Evolutionary conservation across 306 rosid species (phyloP).

Genomic region (Mimosa pudica): DNA sequence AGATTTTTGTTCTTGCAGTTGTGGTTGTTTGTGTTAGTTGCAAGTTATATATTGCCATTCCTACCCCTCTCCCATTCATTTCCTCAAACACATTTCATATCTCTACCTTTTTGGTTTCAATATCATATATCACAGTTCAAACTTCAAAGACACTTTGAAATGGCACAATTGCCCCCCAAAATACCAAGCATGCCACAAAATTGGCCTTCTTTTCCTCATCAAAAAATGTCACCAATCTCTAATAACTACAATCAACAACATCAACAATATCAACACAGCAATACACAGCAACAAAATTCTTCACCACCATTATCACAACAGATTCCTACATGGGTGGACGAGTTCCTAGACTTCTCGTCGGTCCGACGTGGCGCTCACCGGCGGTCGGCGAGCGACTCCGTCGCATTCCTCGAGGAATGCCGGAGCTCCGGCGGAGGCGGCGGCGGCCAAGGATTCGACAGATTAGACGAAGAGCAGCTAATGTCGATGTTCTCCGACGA

Average conservation of each 20-base stretch:
- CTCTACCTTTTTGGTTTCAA: no score
- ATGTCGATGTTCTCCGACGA: slow-evolving; percentile 88
- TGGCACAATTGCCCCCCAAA: slow-evolving; percentile 99
- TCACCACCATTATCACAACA: slow-evolving; percentile 25
- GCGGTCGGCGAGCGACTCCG: slow-evolving; percentile 80
- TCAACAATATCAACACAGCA: not conserved
- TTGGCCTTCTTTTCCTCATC: slow-evolving; percentile 65
- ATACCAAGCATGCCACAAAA: slow-evolving; percentile 78
- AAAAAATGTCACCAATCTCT: slow-evolving; percentile 43
- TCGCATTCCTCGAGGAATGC: slow-evolving; percentile 70
- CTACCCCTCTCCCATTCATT: slow-evolving; percentile 27
- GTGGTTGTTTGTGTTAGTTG: slow-evolving; percentile 44
- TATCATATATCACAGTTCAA: no score
- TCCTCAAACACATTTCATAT: slow-evolving; percentile 18
- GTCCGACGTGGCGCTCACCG: slow-evolving; percentile 71
- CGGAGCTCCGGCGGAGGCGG: slow-evolving; percentile 33
- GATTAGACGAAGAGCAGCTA: slow-evolving; percentile 81
- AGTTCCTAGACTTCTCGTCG: slow-evolving; percentile 85
- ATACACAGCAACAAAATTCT: slow-evolving; percentile 3
- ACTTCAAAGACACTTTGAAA: slow-evolving; percentile 30
- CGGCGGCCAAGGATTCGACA: slow-evolving; percentile 51
- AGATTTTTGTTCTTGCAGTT: slow-evolving; percentile 38
- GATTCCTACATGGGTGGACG: slow-evolving; percentile 66
- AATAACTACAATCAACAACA: slow-evolving; percentile 36
- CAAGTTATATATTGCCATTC: not conserved